Evolutionary conservation across 2,329 filamentous ascomycete genomes (phyloP).

Genomic region (Aspergillus proliferans): DNA sequence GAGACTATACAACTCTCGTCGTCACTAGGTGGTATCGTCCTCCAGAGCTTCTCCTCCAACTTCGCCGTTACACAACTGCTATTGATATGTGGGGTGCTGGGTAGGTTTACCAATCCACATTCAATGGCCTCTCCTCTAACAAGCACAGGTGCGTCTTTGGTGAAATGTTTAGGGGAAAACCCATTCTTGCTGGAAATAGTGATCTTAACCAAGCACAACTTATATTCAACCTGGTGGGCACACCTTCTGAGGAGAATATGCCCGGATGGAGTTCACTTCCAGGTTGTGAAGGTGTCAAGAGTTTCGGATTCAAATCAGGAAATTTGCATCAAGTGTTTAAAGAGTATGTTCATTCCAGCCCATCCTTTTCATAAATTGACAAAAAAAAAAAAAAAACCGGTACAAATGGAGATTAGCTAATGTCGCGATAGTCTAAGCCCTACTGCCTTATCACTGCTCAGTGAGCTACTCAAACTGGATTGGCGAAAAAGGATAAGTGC

Average conservation of each 20-base stretch:
- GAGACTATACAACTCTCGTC: slow-evolving; percentile 94
- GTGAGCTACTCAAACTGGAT: slow-evolving; percentile 78
- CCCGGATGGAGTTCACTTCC: slow-evolving; percentile 81
- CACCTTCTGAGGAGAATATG: slow-evolving; percentile 86
- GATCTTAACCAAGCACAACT: slow-evolving; percentile 85
- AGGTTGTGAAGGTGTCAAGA: slow-evolving; percentile 67
- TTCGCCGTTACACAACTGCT: slow-evolving; percentile 89
- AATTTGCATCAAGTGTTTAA: slow-evolving; percentile 69
- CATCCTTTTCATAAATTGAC: not conserved
- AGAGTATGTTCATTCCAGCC: slow-evolving; percentile 45
- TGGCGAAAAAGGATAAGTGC: slow-evolving; percentile 88
- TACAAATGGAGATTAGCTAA: slow-evolving; percentile 7
- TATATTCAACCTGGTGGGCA: slow-evolving; percentile 88
- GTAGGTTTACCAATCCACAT: slow-evolving; percentile 45
- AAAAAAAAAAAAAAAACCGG: not conserved
- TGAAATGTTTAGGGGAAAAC: slow-evolving; percentile 92
- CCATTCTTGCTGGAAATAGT: slow-evolving; percentile 83
- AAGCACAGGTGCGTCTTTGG: slow-evolving; percentile 80
- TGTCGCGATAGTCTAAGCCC: slow-evolving; percentile 51
- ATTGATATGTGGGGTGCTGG: slow-evolving; percentile 99
- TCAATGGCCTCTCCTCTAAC: slow-evolving; percentile 11
- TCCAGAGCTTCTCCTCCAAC: slow-evolving; percentile 80
- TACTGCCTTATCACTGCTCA: slow-evolving; percentile 70
- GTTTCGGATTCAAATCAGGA: slow-evolving; percentile 55
- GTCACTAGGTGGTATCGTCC: slow-evolving; percentile 97